Conservation (phyloP, 176 grass and related monocot genomes). For the Oropetium thomaeum region DNA sequence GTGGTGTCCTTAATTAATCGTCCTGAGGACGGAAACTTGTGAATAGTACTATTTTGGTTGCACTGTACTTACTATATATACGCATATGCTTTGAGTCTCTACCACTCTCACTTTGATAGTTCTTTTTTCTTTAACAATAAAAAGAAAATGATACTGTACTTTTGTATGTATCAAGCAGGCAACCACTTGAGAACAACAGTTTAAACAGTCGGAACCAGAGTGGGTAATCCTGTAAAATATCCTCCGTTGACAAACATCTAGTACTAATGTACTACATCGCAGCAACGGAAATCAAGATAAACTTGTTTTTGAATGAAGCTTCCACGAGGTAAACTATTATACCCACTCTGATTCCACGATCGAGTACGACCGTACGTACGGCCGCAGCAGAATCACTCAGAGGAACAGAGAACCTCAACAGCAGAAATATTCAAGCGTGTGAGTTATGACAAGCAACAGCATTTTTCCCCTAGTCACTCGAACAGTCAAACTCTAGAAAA, state of each 20-base stretch:
- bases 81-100: neutral
- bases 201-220: neutral
- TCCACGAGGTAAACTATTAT: neutral
- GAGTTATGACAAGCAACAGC: slow-evolving; percentile 17
- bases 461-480: neutral
- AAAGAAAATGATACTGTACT: too few species aligned
- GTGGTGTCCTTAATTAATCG: neutral
- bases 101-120: neutral
- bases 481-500: slow-evolving; percentile 31
- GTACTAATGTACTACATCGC: too few species aligned
- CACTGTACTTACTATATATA: too few species aligned
- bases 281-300: neutral
- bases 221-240: neutral
- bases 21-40: neutral
- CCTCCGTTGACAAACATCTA: slow-evolving; percentile 26
- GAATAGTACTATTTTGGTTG: neutral
- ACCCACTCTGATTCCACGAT: neutral
- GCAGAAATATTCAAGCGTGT: neutral
- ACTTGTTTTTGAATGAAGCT: slow-evolving; percentile 3
- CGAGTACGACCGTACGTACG: neutral
- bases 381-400: neutral
- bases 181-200: too few species aligned
- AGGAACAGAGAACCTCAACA: slow-evolving; percentile 1
- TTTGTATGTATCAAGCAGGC: too few species aligned
- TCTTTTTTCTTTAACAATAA: too few species aligned